These are phyloP conservation scores for Crotalaria pallida DNA, from an alignment of 306 rosid species.

Conservation along the genomic window DNA sequence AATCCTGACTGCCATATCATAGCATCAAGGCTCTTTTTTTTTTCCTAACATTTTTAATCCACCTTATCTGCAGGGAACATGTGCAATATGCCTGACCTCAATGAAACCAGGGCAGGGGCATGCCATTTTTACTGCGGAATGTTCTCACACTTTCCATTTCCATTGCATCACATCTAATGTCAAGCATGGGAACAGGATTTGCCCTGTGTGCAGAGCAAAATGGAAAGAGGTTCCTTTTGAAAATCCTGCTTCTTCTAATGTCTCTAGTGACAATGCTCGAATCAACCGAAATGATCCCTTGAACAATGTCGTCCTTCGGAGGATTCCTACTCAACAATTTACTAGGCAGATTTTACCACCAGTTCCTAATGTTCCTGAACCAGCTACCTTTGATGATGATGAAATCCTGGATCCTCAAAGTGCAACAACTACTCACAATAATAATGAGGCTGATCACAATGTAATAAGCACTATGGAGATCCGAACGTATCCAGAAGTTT, in stretches of 20 bases:
- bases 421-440: conserved; percentile 16
- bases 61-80: conserved; percentile 49
- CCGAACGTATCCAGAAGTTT: conserved; percentile 69
- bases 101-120: conserved; percentile 80
- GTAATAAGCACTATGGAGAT: conserved; percentile 43
- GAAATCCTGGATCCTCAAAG: conserved; percentile 52
- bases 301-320: conserved; percentile 39
- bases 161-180: conserved; percentile 91
- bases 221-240: conserved; percentile 95
- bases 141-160: conserved; percentile 94
- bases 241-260: conserved; percentile 48
- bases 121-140: conserved; percentile 96
- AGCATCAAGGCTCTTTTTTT: background rate
- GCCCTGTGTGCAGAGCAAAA: conserved; percentile 89
- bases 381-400: conserved; percentile 71
- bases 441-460: conserved; percentile 27
- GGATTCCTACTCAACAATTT: conserved; percentile 47
- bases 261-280: conserved; percentile 37
- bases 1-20: background rate
- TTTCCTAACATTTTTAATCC: conserved; percentile 29
- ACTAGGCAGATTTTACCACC: conserved; percentile 36
- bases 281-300: conserved; percentile 42
- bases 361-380: conserved; percentile 51
- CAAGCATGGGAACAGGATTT: conserved; percentile 76
- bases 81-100: conserved; percentile 81